Base-by-base conservation (phyloP, 2,329 filamentous ascomycete species). In the Apiospora phragmitis region DNA sequence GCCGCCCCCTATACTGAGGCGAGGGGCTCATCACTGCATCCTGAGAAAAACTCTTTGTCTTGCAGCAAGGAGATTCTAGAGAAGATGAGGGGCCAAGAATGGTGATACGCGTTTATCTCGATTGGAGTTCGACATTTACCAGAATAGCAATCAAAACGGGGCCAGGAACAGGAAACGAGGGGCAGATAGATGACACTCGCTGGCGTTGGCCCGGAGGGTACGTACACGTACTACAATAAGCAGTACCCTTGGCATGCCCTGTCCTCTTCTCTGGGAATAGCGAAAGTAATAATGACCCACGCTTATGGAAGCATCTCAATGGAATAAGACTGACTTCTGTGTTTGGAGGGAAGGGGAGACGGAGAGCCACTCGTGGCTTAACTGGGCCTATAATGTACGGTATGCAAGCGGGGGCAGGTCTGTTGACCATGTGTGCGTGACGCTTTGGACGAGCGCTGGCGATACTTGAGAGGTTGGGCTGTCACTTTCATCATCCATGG, bases 381-480 rank as follows among this genome's bases (percentile, higher is more conserved):
- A 62, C 55, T 24, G 55, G 55, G 55, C 55, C 55, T 38, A 38
- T 38, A 62, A 32, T 5, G 55, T n/a, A 62, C 29, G n/a, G 32
- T 62, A 62, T 38, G 32, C 32, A 24, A n/a, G 55, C 18, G 55
- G 55, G 55, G 55, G 21, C 29, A 62, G 55, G 55, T 62, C 55
- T 62, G 18, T 62, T 62, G 55, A 62, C 55, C 21, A n/a, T 35
- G 32, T 62, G 55, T 62, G 32, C 32, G 55, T 38, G 55, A 38
- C 32, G 21, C 18, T 35, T 18, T 62, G 55, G 29, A 38, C 5
- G 55, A 51, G 66, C 47, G 66, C 68, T 70, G 69, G 65, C 69
- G 65, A 68, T 65, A 16, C 26, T n/a, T 67, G 35, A 68, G 69
- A 70, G 69, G 69, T 38, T 70, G 69, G 69, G 29, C 21, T 21